Percentiles rank a stretch among this genome's conserved stretches.
phyloP scores from a whole-genome alignment of 176 grass and related monocot species.

The Cocos nucifera region DNA sequence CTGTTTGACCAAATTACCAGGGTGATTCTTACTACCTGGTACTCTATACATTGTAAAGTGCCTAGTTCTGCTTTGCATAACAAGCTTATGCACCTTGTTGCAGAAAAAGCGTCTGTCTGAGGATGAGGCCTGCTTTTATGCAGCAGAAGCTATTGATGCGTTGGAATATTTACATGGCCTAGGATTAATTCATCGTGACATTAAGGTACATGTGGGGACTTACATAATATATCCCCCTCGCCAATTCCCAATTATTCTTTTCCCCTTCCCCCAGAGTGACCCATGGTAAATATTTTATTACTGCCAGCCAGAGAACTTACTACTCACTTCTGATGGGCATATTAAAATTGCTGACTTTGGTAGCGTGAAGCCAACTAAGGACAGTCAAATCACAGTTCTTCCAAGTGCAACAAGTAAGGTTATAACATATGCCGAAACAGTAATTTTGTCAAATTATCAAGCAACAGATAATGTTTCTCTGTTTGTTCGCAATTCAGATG shows the following conservation, averaged over 20 bases:
- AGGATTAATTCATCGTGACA: conserved; percentile 85
- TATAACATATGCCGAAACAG: not conserved
- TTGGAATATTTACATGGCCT: conserved; percentile 75
- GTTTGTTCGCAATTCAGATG: conserved; percentile 33
- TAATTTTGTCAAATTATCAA: too few species aligned
- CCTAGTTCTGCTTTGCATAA: too few species aligned
- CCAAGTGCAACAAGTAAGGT: conserved; percentile 78
- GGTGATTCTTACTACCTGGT: conserved; percentile 21
- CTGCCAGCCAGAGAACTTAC: conserved; percentile 90
- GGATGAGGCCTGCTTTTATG: conserved; percentile 79
- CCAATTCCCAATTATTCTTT: too few species aligned
- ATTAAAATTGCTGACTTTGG: conserved; percentile 98
- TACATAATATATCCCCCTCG: too few species aligned
- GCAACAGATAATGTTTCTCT: too few species aligned
- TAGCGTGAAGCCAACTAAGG: conserved; percentile 81
- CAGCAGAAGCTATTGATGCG: conserved; percentile 82
- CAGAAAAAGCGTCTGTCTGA: conserved; percentile 66
- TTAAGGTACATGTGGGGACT: conserved; percentile 41
- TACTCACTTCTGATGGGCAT: conserved; percentile 84
- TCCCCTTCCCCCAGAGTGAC: not conserved
- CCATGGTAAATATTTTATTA: not conserved
- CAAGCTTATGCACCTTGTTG: conserved; percentile 7
- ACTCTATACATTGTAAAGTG: too few species aligned
- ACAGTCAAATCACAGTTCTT: conserved; percentile 70
- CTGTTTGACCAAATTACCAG: conserved; percentile 81